Percentiles rank a stretch among this genome's conserved stretches.
phyloP scores from a whole-genome alignment of 1,284 basidiomycete species.

The Malassezia equina region DNA sequence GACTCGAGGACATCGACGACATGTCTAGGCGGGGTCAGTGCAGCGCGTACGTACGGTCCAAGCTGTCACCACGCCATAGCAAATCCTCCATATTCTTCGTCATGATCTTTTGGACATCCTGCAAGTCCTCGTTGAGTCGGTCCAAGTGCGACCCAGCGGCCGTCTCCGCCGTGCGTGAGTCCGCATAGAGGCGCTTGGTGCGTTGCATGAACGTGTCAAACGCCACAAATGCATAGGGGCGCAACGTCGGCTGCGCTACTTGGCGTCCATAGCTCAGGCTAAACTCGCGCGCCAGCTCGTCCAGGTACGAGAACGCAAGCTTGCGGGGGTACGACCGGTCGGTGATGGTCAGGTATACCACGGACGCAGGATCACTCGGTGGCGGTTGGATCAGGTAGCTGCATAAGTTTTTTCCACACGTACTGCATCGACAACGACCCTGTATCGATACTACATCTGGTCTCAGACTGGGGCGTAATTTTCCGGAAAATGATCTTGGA shows the following conservation, averaged over 20 bases:
- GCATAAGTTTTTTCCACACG: slow-evolving; percentile 30
- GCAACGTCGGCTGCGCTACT: slow-evolving; percentile 35
- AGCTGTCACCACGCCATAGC: slow-evolving; percentile 88
- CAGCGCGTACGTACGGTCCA: slow-evolving; percentile 59
- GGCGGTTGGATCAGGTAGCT: slow-evolving; percentile 75
- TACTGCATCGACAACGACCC: slow-evolving; percentile 88
- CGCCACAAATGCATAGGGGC: slow-evolving; percentile 43
- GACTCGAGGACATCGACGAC: slow-evolving; percentile 93
- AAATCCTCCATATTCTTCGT: slow-evolving; percentile 99
- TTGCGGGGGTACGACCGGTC: slow-evolving; percentile 96
- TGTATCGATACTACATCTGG: slow-evolving; percentile 90
- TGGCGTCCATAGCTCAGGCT: slow-evolving; percentile 47
- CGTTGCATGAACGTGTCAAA: slow-evolving; percentile 84
- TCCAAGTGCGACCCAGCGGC: slow-evolving; percentile 62
- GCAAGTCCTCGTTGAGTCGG: slow-evolving; percentile 84
- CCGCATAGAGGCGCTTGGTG: slow-evolving; percentile 84
- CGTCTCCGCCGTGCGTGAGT: slow-evolving; percentile 74
- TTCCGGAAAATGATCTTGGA: slow-evolving; percentile 90
- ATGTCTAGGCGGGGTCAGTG: slow-evolving; percentile 53
- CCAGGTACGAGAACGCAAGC: slow-evolving; percentile 91
- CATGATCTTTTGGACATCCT: slow-evolving; percentile 98
- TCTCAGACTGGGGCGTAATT: slow-evolving; percentile 76
- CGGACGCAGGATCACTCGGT: slow-evolving; percentile 48
- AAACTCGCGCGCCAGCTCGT: slow-evolving; percentile 94
- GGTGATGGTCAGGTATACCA: slow-evolving; percentile 87